Conservation (phyloP, 1,139 yeast genomes). For the Keqinozyma sinolaborantium region DNA sequence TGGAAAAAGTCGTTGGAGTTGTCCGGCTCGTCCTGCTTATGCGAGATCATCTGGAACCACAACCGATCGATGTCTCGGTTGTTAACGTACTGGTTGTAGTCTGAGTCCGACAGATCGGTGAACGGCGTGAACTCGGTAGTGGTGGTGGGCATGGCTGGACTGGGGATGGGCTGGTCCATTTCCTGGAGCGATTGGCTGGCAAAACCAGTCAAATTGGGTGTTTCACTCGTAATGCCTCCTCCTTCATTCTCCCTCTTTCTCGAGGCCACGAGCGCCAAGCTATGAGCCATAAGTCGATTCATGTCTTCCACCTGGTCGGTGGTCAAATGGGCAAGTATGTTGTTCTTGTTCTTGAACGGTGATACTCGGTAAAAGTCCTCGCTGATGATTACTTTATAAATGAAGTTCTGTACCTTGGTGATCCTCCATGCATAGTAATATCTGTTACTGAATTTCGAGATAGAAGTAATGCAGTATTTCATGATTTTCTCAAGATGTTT, state of each 20-base stretch:
- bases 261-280: neutral
- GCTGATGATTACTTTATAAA: slow-evolving; percentile 19
- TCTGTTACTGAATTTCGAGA: slow-evolving; percentile 29
- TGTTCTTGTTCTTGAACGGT: slow-evolving; percentile 2
- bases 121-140: slow-evolving; percentile 6
- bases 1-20: no score
- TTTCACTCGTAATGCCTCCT: no score
- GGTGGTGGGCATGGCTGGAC: neutral
- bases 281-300: slow-evolving; percentile 6
- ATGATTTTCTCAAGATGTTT: slow-evolving; percentile 15
- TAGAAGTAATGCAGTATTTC: slow-evolving; percentile 20
- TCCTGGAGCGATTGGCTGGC: neutral
- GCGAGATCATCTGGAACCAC: slow-evolving; percentile 27
- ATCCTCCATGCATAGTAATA: slow-evolving; percentile 46
- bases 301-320: slow-evolving; percentile 6
- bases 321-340: slow-evolving; percentile 2
- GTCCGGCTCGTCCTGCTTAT: neutral
- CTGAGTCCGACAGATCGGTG: slow-evolving; percentile 10
- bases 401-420: slow-evolving; percentile 30
- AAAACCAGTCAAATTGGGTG: no score
- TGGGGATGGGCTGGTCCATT: neutral
- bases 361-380: slow-evolving; percentile 18
- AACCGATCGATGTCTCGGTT: slow-evolving; percentile 34
- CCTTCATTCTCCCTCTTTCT: neutral
- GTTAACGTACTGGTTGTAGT: slow-evolving; percentile 19